These are phyloP conservation scores for Prunus padus DNA, from an alignment of 306 rosid genomes.

Conservation along the genomic window DNA sequence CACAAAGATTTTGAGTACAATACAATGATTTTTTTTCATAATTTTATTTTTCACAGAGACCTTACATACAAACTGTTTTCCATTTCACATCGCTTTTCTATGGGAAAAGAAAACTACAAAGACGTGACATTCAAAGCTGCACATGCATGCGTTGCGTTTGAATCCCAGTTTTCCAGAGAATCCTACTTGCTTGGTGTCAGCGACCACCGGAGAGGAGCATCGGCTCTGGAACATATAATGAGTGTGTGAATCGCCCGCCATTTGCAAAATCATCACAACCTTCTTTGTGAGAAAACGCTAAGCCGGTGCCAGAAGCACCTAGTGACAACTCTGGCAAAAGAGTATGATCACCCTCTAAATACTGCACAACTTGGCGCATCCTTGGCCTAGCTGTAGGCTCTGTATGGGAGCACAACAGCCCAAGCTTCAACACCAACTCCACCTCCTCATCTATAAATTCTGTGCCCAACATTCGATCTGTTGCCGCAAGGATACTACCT, in stretches of 20 bases:
- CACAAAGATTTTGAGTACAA: too few relatives aligned
- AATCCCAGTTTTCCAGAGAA: background rate
- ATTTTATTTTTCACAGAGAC: too few relatives aligned
- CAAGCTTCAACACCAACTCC: constrained; percentile 39
- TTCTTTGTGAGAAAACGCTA: constrained; percentile 1
- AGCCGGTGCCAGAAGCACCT: constrained; percentile 28
- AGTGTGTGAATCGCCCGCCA: background rate
- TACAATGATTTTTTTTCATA: too few relatives aligned
- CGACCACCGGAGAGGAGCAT: constrained; percentile 55
- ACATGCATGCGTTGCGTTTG: background rate
- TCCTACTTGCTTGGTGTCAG: constrained; percentile 15
- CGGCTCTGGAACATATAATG: constrained; percentile 34
- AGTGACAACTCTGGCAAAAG: constrained; percentile 27
- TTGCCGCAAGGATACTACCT: constrained; percentile 20
- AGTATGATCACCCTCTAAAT: constrained; percentile 24
- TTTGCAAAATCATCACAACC: background rate
- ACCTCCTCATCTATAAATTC: constrained; percentile 24
- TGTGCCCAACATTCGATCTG: constrained; percentile 20
- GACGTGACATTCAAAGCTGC: background rate
- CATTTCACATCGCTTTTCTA: too few relatives aligned
- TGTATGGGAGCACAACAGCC: constrained; percentile 31
- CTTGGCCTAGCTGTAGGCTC: constrained; percentile 28
- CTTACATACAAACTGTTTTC: too few relatives aligned
- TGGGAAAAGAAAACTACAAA: too few relatives aligned
- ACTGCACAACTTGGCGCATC: constrained; percentile 38